Evolutionary conservation across 176 grass and related monocot genomes (phyloP).

Genomic region (Thinopyrum elongatum): DNA sequence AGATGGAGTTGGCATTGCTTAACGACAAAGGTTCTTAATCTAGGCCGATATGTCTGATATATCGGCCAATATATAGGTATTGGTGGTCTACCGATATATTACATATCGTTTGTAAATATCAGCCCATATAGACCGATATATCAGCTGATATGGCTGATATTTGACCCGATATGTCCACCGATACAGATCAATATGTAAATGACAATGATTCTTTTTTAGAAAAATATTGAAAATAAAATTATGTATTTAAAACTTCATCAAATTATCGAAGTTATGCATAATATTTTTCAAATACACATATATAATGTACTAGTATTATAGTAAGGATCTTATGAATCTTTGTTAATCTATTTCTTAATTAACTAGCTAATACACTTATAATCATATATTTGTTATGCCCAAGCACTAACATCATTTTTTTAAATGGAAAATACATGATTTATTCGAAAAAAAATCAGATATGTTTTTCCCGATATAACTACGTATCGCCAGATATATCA

Average conservation of each 20-base stretch:
- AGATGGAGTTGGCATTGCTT: no score
- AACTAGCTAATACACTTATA: neutral
- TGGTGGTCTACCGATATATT: neutral
- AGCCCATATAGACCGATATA: neutral
- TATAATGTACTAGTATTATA: neutral
- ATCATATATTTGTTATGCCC: neutral
- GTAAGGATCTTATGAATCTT: neutral
- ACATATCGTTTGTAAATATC: neutral
- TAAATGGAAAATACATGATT: neutral
- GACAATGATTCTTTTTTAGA: neutral
- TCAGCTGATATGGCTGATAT: neutral
- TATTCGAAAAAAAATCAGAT: neutral
- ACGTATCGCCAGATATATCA: neutral
- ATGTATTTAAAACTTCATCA: neutral
- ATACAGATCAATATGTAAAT: neutral
- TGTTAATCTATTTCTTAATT: neutral
- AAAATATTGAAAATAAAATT: neutral
- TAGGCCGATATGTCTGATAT: no score
- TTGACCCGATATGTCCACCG: neutral
- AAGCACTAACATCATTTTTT: no score
- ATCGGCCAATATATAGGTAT: neutral
- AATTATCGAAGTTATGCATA: neutral
- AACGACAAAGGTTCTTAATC: no score
- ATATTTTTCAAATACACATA: neutral
- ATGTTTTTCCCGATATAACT: neutral